Evolutionary conservation across 2,329 filamentous ascomycete species (phyloP), one percentile per base, ranked within the genome.

Genomic region (Sporothrix curviconia): DNA sequence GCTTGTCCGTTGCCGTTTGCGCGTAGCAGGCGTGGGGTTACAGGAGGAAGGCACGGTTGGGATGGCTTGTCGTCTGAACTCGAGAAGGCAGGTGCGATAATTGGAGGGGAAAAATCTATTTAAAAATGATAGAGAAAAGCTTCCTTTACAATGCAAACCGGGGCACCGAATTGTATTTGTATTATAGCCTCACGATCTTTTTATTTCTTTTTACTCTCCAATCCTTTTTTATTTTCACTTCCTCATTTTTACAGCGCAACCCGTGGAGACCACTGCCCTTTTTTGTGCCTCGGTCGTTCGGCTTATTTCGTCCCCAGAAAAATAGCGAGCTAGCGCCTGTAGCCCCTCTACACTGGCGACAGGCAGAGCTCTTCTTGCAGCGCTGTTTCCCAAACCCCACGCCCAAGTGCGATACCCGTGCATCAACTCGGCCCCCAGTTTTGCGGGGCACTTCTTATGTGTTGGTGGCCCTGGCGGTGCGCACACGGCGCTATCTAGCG

Each of bases 261-360:
- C 32, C 47, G 19, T 19, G 22, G 11, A 50, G 14, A 34, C 22
- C 22, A 19, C 30, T 28, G 25, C 25, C 39, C 25, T 39, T 39
- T 43, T 39, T 49, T 58, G 40, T 62, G 61, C 61, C 61, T 61
- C 59, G 61, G 61, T 43, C 60, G 46, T 56, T 62, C 61, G 61
- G 61, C 58, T 58, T 50, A 25, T 22, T 44, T 32, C 25, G 46
- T 15, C 46, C 44, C 34, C 25, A 34, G 36, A 25, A 40, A 39
- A 34, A 24, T 14, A 32, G 22, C 12, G 24, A 40, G 17, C 15
- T 39, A 40, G 34, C 49, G 32, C 30, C 34, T 25, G 12, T 6
- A 51, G 47, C 55, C 55, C 55, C 55, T 57, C 55, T 30, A 46
- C n/a, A 15, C 28, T 40, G 3, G 11, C 17, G 17, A 24, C 5